Conservation (phyloP, 345 rosid species). For the Pugionium cornutum region DNA sequence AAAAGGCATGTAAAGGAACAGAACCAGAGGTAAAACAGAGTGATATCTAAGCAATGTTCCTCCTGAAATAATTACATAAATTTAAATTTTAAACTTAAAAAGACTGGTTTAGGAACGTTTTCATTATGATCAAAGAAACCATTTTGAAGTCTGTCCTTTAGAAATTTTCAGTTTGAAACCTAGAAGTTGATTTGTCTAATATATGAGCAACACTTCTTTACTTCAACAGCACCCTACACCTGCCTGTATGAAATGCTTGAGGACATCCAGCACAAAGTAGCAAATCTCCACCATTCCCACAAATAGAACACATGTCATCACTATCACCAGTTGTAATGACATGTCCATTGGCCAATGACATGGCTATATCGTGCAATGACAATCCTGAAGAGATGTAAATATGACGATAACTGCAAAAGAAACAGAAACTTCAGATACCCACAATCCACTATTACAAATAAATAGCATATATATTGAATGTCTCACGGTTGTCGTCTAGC, state of each 20-base stretch:
- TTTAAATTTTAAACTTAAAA: background rate
- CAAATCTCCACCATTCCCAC: slow-evolving; percentile 85
- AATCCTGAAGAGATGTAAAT: slow-evolving; percentile 79
- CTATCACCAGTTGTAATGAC: slow-evolving; percentile 61
- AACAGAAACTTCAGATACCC: slow-evolving; percentile 13
- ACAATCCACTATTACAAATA: slow-evolving; percentile 19
- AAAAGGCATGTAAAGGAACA: slow-evolving; percentile 32
- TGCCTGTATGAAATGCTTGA: slow-evolving; percentile 88
- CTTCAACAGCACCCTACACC: slow-evolving; percentile 17
- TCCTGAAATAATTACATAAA: background rate
- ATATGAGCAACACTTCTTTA: too few relatives aligned
- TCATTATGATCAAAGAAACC: too few relatives aligned
- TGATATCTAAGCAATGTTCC: background rate
- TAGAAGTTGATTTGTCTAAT: too few relatives aligned
- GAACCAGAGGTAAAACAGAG: slow-evolving; percentile 12
- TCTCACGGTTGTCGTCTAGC: slow-evolving; percentile 99
- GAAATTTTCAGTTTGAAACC: too few relatives aligned
- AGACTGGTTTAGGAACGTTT: too few relatives aligned
- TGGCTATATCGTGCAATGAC: slow-evolving; percentile 93
- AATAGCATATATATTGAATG: slow-evolving; percentile 22
- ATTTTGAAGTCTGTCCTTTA: too few relatives aligned
- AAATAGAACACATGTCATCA: slow-evolving; percentile 85
- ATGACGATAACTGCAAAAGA: slow-evolving; percentile 78
- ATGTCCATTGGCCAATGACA: slow-evolving; percentile 79
- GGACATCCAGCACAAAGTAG: slow-evolving; percentile 80